phyloP scores from a whole-genome alignment of 352 stramenopile species.

The Phytopythium delawarense region DNA sequence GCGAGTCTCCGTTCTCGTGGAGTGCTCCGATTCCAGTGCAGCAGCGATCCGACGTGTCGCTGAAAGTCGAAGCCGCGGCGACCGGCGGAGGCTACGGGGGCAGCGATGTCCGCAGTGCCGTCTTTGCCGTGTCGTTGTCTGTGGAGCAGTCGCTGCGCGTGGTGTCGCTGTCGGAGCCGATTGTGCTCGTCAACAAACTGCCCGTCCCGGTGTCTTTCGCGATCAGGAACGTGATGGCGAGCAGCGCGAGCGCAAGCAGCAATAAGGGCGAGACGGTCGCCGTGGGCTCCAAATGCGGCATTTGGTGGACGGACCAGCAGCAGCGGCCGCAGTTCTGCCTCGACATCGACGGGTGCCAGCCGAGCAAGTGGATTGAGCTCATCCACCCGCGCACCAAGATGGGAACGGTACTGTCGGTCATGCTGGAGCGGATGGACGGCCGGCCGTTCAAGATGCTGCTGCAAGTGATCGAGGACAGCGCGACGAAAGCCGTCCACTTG shows the following conservation, averaged over 20 bases:
- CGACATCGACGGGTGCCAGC: constrained; percentile 52
- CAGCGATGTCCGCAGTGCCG: constrained; percentile 26
- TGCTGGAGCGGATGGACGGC: constrained; percentile 45
- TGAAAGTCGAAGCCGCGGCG: constrained; percentile 58
- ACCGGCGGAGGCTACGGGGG: constrained; percentile 13
- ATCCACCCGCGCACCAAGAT: constrained; percentile 35
- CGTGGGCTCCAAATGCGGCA: constrained; percentile 56
- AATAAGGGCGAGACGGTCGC: constrained; percentile 34
- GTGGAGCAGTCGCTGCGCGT: constrained; percentile 65
- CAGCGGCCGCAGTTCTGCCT: constrained; percentile 71
- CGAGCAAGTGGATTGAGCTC: constrained; percentile 70
- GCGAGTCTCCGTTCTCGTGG: constrained; percentile 39
- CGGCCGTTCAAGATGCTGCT: constrained; percentile 69
- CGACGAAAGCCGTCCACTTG: constrained; percentile 40
- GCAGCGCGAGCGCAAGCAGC: constrained; percentile 17
- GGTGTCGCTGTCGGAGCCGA: constrained; percentile 60
- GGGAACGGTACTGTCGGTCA: constrained; percentile 53
- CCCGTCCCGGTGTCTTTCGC: constrained; percentile 51
- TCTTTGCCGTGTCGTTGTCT: constrained; percentile 65
- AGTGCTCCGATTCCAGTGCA: constrained; percentile 77
- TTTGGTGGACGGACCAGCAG: constrained; percentile 71
- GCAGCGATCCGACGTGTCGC: constrained; percentile 46
- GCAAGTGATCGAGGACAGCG: constrained; percentile 39
- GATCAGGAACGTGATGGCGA: constrained; percentile 4
- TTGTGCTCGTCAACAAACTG: constrained; percentile 80